phyloP scores from a whole-genome alignment of 2,329 filamentous ascomycete species.

The Hypoxylon sp. region DNA sequence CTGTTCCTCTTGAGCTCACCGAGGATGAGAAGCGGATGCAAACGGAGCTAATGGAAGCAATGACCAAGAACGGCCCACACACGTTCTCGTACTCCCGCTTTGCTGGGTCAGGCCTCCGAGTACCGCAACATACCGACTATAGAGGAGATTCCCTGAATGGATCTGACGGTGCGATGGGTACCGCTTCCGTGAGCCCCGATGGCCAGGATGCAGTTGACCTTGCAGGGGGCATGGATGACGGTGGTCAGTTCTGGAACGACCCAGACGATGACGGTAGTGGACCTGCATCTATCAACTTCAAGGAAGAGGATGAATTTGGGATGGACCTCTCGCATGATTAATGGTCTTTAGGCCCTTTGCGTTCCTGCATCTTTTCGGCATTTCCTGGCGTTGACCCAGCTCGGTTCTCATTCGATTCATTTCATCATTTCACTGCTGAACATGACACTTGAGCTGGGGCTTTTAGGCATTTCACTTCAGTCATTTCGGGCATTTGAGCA shows the following conservation, averaged over 20 bases:
- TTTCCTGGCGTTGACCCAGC: slow-evolving; percentile 39
- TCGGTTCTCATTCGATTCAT: slow-evolving; percentile 29
- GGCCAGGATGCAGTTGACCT: slow-evolving; percentile 58
- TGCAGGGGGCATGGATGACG: slow-evolving; percentile 64
- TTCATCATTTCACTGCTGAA: slow-evolving; percentile 18
- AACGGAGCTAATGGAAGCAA: slow-evolving; percentile 88
- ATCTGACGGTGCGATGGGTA: slow-evolving; percentile 57
- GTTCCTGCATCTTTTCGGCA: slow-evolving; percentile 39
- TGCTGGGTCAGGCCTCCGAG: slow-evolving; percentile 86
- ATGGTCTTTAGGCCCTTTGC: slow-evolving; percentile 17
- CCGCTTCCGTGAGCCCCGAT: slow-evolving; percentile 68
- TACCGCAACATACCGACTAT: slow-evolving; percentile 93
- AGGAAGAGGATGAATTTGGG: slow-evolving; percentile 93
- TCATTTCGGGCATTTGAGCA: slow-evolving; percentile 36
- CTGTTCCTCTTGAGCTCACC: slow-evolving; percentile 83
- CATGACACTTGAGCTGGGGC: slow-evolving; percentile 19
- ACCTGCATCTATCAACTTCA: slow-evolving; percentile 79
- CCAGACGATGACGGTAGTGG: slow-evolving; percentile 81
- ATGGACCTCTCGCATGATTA: slow-evolving; percentile 77
- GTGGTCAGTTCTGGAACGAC: slow-evolving; percentile 75
- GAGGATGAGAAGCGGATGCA: slow-evolving; percentile 98
- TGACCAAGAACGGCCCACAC: slow-evolving; percentile 81
- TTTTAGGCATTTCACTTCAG: slow-evolving; percentile 24
- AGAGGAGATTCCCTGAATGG: slow-evolving; percentile 81
- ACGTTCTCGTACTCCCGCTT: slow-evolving; percentile 89